Evolutionary conservation across 768 basidiomycete genomes (phyloP).

Genomic region (Krasilnikovozyma curviuscula): DNA sequence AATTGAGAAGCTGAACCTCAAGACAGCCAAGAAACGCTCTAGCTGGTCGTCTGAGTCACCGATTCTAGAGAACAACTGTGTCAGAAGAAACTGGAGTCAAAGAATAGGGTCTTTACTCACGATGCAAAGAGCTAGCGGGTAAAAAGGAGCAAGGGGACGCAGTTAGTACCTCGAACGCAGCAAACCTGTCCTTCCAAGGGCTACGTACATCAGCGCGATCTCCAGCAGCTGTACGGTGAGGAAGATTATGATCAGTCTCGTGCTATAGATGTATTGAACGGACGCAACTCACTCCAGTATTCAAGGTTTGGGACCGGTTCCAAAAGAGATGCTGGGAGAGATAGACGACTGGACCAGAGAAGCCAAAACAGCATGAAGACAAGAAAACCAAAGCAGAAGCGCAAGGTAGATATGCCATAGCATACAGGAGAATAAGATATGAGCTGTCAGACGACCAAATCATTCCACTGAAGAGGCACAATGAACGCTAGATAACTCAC

Average conservation of each 20-base stretch:
- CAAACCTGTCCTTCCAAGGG: not conserved
- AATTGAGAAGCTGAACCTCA: conserved; percentile 76
- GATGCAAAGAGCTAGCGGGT: conserved; percentile 40
- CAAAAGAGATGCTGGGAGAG: conserved; percentile 74
- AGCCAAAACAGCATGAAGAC: not conserved
- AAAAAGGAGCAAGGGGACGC: not conserved
- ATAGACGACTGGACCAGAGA: conserved; percentile 60
- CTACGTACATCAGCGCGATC: conserved; percentile 10
- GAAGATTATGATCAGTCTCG: not conserved
- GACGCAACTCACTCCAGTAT: conserved; percentile 40
- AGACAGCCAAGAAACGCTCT: conserved; percentile 77
- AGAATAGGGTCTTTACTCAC: conserved; percentile 34
- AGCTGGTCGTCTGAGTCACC: conserved; percentile 85
- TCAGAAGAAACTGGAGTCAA: not conserved
- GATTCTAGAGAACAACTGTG: conserved; percentile 36
- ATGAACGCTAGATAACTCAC: conserved; percentile 32
- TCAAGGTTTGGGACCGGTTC: conserved; percentile 92
- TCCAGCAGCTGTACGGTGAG: conserved; percentile 3
- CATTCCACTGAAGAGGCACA: not conserved
- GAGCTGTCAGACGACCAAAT: conserved; percentile 1
- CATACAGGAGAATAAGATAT: not conserved
- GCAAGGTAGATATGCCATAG: not conserved
- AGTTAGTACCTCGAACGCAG: not conserved
- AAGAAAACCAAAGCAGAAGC: not conserved
- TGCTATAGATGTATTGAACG: conserved; percentile 29